Base-by-base conservation (phyloP, 2,329 filamentous ascomycete species). In the Arthroderma sp. region DNA sequence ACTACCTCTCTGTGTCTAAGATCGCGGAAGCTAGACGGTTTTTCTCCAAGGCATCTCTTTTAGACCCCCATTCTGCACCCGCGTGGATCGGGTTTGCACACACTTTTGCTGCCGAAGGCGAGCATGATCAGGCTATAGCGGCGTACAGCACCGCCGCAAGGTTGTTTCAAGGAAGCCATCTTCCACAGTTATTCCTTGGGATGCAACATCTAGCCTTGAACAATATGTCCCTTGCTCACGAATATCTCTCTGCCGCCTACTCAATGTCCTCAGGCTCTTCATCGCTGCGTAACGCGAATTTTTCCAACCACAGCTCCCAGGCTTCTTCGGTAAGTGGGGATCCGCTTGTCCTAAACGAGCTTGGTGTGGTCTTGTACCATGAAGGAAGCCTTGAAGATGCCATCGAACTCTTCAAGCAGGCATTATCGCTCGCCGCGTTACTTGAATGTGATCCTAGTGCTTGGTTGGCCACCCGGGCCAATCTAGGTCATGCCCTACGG, bases 71-170 rank as follows among this genome's bases (percentile, higher is more conserved):
- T 66, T 98, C 94, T 56, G 89, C 89, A 0, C 85, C 91, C 1
- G 91, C 91, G 3, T 98, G 91, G 91, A 96, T 98, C 52, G 91
- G 93, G 1, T 98, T 98, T 59, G 91, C 91, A 1, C 93, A 98
- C 62, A 98, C 91, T 0, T 98, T 98, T 61, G 91, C 91, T 1
- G 88, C 87, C 7, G 91, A 98, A 62, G 91, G 91, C 43, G 91
- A 98, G 63, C 88, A 96, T 62, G 91, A 98, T 61, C 91, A 98
- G 66, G 91, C 91, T 40, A 95, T 98, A 50, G 93, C 88, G 6
- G 91, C 93, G 0, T 98, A 98, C 66, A 94, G 85, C 29, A 98
- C 91, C 1, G 91, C 91, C 0, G 89, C 89, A 1, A 77, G 91
- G 34, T 69, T 98, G 0, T 98, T 98, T 64, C 94, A 95, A 70